Evolutionary conservation across 345 rosid genomes (phyloP), one percentile per base, ranked within the genome.

Genomic region (Balakata baccata): DNA sequence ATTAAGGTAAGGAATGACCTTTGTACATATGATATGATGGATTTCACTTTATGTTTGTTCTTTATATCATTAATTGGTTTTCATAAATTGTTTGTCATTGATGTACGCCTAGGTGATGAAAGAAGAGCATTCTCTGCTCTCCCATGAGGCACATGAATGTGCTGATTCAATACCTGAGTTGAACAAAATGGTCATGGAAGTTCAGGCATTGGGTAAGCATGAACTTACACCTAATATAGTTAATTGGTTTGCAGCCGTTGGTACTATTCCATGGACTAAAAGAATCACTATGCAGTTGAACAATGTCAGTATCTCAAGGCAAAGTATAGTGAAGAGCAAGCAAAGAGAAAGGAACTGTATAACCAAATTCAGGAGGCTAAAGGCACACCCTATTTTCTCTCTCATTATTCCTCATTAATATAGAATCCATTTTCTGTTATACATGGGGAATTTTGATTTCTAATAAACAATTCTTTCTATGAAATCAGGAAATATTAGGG

Each of bases 301-400:
- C 97, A 91, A 72, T 91, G 98, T 82, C 97, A 95, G 83, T 98
- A 95, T 70, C 88, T 92, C 39, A 95, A 89, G 81, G 70, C 79
- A 77, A 95, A 92, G 81, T 92, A 89, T 75, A 76, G 77, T 22
- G 91, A 89, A 74, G 99, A 91, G 85, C 97, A 88, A 80, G 87
- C 92, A 14, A 95, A 92, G 81, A 87, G 97, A 72, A 95, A 90
- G 82, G 92, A 89, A 81, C 91, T 95, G 8, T 89, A 92, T 76
- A 95, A 95, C 82, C 87, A 89, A 78, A 87, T 95, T 75, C 99
- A 89, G 74, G 96, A 89, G 88, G 87, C 88, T 59, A 95, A 89
- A 88, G 98, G 98, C 75, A 80, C 59, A 57, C 0, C 47, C 74
- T 47, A 67, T n/a, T 72, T 51, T 29, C 57, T 66, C 72, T 39